Conservation (phyloP, 768 basidiomycete species). For the Punctularia strigosozonata region DNA sequence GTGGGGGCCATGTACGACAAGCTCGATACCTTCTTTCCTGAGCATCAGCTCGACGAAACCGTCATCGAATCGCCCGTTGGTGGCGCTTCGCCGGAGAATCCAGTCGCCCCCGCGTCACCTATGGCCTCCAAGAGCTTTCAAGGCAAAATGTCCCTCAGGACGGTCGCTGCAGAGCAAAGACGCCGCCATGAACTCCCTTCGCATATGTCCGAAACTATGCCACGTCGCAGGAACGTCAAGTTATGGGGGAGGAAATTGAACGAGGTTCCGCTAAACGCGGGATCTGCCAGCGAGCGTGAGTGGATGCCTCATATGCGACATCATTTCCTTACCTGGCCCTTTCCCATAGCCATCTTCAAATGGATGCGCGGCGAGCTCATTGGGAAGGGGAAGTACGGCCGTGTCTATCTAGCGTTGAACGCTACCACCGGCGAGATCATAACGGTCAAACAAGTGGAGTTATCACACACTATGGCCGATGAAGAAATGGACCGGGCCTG, state of each 20-base stretch:
- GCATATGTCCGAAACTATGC: too few relatives aligned
- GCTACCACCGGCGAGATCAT: slow-evolving; percentile 36
- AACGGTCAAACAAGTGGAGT: slow-evolving; percentile 42
- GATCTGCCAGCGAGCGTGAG: slow-evolving; percentile 52
- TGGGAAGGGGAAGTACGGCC: slow-evolving; percentile 36
- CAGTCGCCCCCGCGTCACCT: slow-evolving; percentile 24
- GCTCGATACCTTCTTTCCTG: slow-evolving; percentile 91
- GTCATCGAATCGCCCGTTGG: slow-evolving; percentile 82
- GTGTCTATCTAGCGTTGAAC: slow-evolving; percentile 37
- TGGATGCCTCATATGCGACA: slow-evolving; percentile 2
- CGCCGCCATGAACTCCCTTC: too few relatives aligned
- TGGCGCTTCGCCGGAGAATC: slow-evolving; percentile 62
- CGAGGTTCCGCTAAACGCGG: slow-evolving; percentile 71
- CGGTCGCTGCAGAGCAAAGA: slow-evolving; percentile 85
- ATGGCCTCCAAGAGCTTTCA: slow-evolving; percentile 28
- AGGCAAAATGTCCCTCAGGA: slow-evolving; percentile 84
- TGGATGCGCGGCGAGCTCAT: slow-evolving; percentile 44
- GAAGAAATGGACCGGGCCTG: too few relatives aligned
- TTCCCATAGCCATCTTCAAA: slow-evolving; percentile 8
- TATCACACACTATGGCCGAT: too few relatives aligned
- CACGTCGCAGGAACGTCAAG: slow-evolving; percentile 83
- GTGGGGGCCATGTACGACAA: slow-evolving; percentile 90
- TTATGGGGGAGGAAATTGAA: slow-evolving; percentile 91
- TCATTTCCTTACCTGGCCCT: background rate
- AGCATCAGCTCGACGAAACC: slow-evolving; percentile 91